Evolutionary conservation across 2,329 filamentous ascomycete genomes (phyloP).

Genomic region (Truncatella angustata): DNA sequence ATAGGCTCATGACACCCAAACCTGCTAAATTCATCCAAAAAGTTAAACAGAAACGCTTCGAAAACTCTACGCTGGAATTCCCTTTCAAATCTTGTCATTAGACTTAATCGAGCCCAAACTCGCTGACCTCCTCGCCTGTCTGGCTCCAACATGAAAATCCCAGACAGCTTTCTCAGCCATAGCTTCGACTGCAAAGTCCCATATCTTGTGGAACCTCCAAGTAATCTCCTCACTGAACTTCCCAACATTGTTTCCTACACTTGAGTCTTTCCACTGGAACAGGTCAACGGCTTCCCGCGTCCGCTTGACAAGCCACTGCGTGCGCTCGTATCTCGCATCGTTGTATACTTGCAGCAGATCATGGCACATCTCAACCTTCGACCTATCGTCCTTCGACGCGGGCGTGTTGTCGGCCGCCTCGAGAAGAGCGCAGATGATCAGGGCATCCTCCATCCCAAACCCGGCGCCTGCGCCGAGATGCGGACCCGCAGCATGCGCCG

Average conservation of each 20-base stretch:
- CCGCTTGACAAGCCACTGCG: constrained; percentile 27
- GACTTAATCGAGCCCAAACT: no score
- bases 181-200: constrained; percentile 26
- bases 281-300: constrained; percentile 27
- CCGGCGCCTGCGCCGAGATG: constrained; percentile 56
- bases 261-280: constrained; percentile 26
- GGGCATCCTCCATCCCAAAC: constrained; percentile 54
- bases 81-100: no score
- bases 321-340: constrained; percentile 25
- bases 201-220: constrained; percentile 24
- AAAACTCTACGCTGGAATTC: no score
- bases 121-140: no score
- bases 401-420: neutral
- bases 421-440: constrained; percentile 40
- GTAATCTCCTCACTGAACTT: constrained; percentile 20
- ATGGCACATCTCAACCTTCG: constrained; percentile 17
- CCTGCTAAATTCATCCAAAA: no score
- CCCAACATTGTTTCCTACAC: constrained; percentile 18
- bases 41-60: no score
- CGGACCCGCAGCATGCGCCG: constrained; percentile 54
- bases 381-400: constrained; percentile 5
- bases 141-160: no score
- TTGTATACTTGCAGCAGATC: constrained; percentile 26
- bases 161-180: constrained; percentile 20
- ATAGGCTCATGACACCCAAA: no score